Evolutionary conservation across 371 early-diverging fungal species (phyloP).

Genomic region (Apophysomyces variabilis): DNA sequence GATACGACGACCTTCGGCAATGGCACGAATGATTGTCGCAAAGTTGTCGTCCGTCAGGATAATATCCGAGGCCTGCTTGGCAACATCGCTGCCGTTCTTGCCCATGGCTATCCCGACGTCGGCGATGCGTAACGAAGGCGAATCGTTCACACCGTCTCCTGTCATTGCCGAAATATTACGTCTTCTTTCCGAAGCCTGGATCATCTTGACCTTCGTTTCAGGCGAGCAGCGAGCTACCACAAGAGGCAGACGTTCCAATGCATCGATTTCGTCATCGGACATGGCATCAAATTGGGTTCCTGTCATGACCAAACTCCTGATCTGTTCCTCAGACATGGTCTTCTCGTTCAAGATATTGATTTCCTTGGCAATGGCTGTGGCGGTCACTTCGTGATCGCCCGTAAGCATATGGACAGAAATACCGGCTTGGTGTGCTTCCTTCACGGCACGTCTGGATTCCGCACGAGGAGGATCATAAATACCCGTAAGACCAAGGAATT

Average conservation of each 20-base stretch:
- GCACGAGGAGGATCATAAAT: slow-evolving; percentile 89
- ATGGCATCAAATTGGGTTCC: slow-evolving; percentile 80
- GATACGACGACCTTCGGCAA: slow-evolving; percentile 81
- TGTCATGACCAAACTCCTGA: slow-evolving; percentile 72
- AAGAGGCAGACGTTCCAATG: slow-evolving; percentile 75
- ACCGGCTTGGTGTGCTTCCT: slow-evolving; percentile 85
- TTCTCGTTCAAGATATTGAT: slow-evolving; percentile 76
- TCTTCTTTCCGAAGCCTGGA: slow-evolving; percentile 82
- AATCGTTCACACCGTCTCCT: slow-evolving; percentile 91
- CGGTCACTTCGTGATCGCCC: slow-evolving; percentile 90
- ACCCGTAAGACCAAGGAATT: slow-evolving; percentile 87
- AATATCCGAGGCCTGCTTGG: slow-evolving; percentile 88
- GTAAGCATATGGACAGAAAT: slow-evolving; percentile 95
- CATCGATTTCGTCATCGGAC: slow-evolving; percentile 79
- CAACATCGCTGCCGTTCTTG: slow-evolving; percentile 84
- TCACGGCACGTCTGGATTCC: slow-evolving; percentile 73
- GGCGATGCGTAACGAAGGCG: slow-evolving; percentile 85
- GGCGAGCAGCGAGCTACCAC: slow-evolving; percentile 93
- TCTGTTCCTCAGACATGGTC: slow-evolving; percentile 40
- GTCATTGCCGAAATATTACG: slow-evolving; percentile 72
- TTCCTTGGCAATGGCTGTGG: slow-evolving; percentile 87
- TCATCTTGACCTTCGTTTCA: slow-evolving; percentile 95
- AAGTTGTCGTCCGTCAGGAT: slow-evolving; percentile 86
- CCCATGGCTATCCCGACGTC: slow-evolving; percentile 92
- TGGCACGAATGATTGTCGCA: slow-evolving; percentile 79